Evolutionary conservation across 164 flowering plant genomes (phyloP).

Genomic region (Aristolochia californica): DNA sequence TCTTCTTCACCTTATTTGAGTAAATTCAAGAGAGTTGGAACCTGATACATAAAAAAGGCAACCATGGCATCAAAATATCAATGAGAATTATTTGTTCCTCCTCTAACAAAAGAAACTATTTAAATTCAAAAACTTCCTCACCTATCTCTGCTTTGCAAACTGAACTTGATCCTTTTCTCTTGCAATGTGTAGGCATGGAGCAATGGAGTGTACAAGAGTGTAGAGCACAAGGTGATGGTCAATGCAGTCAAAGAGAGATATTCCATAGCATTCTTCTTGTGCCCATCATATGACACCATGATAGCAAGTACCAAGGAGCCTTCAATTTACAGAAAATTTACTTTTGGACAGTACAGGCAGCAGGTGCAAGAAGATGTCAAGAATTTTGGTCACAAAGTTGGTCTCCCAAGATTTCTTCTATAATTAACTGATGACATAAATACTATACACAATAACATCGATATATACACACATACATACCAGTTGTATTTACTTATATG

Average conservation of each 20-base stretch:
- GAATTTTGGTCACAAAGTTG: conserved; percentile 50
- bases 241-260: conserved; percentile 49
- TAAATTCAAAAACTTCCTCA: no score
- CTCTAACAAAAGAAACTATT: no score
- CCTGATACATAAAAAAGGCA: no score
- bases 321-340: conserved; percentile 50
- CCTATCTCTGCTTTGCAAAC: no score
- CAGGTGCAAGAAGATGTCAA: conserved; percentile 62
- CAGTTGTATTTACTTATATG: background rate
- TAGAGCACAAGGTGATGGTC: conserved; percentile 65
- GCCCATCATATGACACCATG: conserved; percentile 59
- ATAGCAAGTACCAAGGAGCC: conserved; percentile 49
- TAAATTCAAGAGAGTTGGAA: no score
- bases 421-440: background rate
- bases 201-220: conserved; percentile 65
- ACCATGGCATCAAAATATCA: no score
- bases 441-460: background rate
- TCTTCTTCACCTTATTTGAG: no score
- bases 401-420: conserved; percentile 50
- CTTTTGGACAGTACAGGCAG: conserved; percentile 53
- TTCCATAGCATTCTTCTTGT: conserved; percentile 66
- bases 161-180: background rate
- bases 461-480: background rate
- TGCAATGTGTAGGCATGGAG: conserved; percentile 61
- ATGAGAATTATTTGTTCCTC: no score